A percentile compares a stretch with the other conserved stretches of the same genome.
phyloP scores from a whole-genome alignment of 805 yeast species.

The Candida pseudoglaebosa region DNA sequence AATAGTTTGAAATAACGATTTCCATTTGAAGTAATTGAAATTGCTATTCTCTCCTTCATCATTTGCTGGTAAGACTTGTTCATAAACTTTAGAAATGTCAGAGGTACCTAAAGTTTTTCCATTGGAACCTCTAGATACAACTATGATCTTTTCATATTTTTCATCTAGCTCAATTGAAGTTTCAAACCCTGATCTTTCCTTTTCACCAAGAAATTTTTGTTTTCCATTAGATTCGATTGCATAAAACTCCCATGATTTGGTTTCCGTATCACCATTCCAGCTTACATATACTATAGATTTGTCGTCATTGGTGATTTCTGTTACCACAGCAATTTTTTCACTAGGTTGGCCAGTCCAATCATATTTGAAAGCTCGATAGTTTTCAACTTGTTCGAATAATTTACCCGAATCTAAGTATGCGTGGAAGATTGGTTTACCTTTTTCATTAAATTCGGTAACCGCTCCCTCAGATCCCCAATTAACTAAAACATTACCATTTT shows the following conservation, averaged over 20 bases:
- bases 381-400: conserved; percentile 22
- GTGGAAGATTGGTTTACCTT: conserved; percentile 27
- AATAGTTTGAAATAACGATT: no score
- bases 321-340: conserved; percentile 26
- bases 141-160: background rate
- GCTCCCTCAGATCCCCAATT: conserved; percentile 39
- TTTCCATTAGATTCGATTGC: conserved; percentile 7
- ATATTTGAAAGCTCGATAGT: conserved; percentile 33
- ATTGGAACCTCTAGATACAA: background rate
- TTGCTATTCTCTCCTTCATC: background rate
- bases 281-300: conserved; percentile 24
- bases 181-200: conserved; percentile 24
- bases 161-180: conserved; percentile 11
- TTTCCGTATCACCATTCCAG: conserved; percentile 39
- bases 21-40: no score
- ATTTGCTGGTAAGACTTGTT: background rate
- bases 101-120: conserved; percentile 1
- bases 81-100: background rate
- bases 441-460: conserved; percentile 27
- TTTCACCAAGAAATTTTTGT: conserved; percentile 12
- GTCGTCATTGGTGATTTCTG: conserved; percentile 13
- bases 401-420: conserved; percentile 29
- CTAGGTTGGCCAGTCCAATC: conserved; percentile 32
- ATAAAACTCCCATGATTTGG: conserved; percentile 26
- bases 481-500: conserved; percentile 30